Percentiles rank a stretch among this genome's conserved stretches.
phyloP scores from a whole-genome alignment of 2,329 filamentous ascomycete species.

The Stylonectria norvegica region DNA sequence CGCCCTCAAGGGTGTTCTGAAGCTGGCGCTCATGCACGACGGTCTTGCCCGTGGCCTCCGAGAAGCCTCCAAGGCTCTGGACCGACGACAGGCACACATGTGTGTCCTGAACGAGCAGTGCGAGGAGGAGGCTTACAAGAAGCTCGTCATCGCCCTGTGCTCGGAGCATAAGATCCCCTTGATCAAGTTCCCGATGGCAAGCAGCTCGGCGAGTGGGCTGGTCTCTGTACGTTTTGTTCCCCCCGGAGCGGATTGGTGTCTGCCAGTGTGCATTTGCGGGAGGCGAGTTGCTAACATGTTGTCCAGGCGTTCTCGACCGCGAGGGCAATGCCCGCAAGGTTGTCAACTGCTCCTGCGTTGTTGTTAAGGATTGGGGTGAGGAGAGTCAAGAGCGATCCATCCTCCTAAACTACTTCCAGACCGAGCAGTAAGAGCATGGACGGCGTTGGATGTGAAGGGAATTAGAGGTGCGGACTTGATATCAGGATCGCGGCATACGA shows the following conservation, averaged over 20 bases:
- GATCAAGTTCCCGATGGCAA: slow-evolving; percentile 99
- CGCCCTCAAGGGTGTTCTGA: slow-evolving; percentile 97
- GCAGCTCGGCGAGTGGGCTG: slow-evolving; percentile 99
- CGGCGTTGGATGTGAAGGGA: slow-evolving; percentile 36
- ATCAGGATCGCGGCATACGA: slow-evolving; percentile 34
- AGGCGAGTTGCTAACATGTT: slow-evolving; percentile 33
- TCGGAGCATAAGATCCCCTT: slow-evolving; percentile 99
- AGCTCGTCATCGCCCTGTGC: slow-evolving; percentile 98
- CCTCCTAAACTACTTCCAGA: slow-evolving; percentile 99
- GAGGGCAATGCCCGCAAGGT: slow-evolving; percentile 99
- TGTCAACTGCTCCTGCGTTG: slow-evolving; percentile 99
- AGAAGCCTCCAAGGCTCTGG: slow-evolving; percentile 97
- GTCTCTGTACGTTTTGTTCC: slow-evolving; percentile 78
- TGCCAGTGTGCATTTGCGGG: slow-evolving; percentile 1
- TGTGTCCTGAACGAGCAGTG: slow-evolving; percentile 99
- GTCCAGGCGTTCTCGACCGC: slow-evolving; percentile 88
- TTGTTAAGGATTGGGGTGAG: slow-evolving; percentile 99
- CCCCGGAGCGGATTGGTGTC: background rate
- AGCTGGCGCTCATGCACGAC: slow-evolving; percentile 99
- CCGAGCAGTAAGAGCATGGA: slow-evolving; percentile 58
- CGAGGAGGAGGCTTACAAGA: slow-evolving; percentile 99
- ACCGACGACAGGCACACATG: slow-evolving; percentile 99
- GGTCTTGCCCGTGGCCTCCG: slow-evolving; percentile 97
- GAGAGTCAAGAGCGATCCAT: slow-evolving; percentile 98
- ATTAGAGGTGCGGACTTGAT: slow-evolving; percentile 39